Base-by-base conservation (phyloP, 768 basidiomycete species). In the Russula sp. region DNA sequence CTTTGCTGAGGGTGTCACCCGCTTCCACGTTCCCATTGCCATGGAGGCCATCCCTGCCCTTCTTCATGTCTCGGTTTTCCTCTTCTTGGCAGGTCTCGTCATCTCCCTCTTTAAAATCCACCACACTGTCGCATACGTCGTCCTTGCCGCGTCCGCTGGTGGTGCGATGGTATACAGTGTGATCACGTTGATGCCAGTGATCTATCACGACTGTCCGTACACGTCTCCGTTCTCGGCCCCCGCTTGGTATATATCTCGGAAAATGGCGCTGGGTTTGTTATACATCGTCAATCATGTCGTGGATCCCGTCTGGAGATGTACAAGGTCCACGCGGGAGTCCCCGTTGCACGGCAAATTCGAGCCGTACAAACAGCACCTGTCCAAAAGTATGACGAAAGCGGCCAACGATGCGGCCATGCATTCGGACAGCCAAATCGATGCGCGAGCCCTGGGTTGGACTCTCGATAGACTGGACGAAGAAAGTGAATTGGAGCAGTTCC, bases 71-170 rank as follows among this genome's bases (percentile, higher is more conserved):
- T 63, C 61, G 3, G 43, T 63, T 8, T 63, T 59, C 58, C 58
- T 59, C 13, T 60, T 60, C 32, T 29, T 59, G n/a, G 46, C 62
- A 7, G 62, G 62, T 34, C 58, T 63, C 14, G 39, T 60, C 46
- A 38, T 63, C 32, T 63, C 58, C 34, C 38, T 59, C 5, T 52
- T 59, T n/a, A 34, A 16, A 29, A 47, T 59, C 38, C 57, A 63
- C 5, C 57, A 53, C 41, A 47, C 46, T 32, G n/a, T 63, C n/a
- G 61, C 58, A 29, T 49, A 29, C 38, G n/a, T 47, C 57, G 25
- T 48, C 29, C 51, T 63, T 7, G 38, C 58, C 0, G 29, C 45
- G 13, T 55, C 53, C 18, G 1, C n/a, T 22, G 7, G 18, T 14
- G 41, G 38, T 29, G 42, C 13, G 7, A 0, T 34, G 2, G 20